Evolutionary conservation across 2,329 filamentous ascomycete genomes (phyloP).

Genomic region (Chaetothyriales sp.): DNA sequence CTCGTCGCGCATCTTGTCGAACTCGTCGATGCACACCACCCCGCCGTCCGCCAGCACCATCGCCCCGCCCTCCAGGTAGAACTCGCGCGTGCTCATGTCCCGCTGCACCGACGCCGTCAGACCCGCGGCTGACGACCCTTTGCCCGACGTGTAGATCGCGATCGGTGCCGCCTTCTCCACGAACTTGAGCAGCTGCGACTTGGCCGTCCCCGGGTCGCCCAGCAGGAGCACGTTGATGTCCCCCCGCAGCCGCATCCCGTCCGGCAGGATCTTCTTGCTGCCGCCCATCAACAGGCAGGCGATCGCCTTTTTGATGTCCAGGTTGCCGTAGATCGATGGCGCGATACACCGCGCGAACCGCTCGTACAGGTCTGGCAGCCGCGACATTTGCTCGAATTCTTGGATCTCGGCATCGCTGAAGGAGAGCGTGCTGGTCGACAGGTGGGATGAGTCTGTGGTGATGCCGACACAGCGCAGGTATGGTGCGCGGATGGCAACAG

Average conservation of each 20-base stretch:
- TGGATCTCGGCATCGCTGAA: slow-evolving; percentile 96
- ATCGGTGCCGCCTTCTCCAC: slow-evolving; percentile 93
- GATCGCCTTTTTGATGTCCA: slow-evolving; percentile 94
- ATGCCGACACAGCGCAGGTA: slow-evolving; percentile 90
- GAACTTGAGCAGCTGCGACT: slow-evolving; percentile 93
- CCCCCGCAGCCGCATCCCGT: slow-evolving; percentile 93
- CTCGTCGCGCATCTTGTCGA: slow-evolving; percentile 99
- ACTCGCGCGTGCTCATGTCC: slow-evolving; percentile 80
- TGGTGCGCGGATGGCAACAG: slow-evolving; percentile 87
- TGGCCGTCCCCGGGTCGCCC: slow-evolving; percentile 94
- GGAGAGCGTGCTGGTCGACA: slow-evolving; percentile 63
- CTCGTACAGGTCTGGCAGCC: slow-evolving; percentile 81
- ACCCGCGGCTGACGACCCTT: slow-evolving; percentile 94
- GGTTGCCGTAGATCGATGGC: slow-evolving; percentile 91
- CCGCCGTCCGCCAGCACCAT: slow-evolving; percentile 97
- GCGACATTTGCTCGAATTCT: slow-evolving; percentile 82
- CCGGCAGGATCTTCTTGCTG: slow-evolving; percentile 92
- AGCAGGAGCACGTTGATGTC: slow-evolving; percentile 96
- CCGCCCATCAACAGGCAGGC: slow-evolving; percentile 84
- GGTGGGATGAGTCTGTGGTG: slow-evolving; percentile 76
- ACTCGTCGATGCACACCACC: slow-evolving; percentile 97
- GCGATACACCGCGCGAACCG: slow-evolving; percentile 85
- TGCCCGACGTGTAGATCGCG: slow-evolving; percentile 96
- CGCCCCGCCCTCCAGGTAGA: slow-evolving; percentile 93
- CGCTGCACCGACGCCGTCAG: slow-evolving; percentile 92